Conservation (phyloP, 768 basidiomycete species). For the Bullera alba region DNA sequence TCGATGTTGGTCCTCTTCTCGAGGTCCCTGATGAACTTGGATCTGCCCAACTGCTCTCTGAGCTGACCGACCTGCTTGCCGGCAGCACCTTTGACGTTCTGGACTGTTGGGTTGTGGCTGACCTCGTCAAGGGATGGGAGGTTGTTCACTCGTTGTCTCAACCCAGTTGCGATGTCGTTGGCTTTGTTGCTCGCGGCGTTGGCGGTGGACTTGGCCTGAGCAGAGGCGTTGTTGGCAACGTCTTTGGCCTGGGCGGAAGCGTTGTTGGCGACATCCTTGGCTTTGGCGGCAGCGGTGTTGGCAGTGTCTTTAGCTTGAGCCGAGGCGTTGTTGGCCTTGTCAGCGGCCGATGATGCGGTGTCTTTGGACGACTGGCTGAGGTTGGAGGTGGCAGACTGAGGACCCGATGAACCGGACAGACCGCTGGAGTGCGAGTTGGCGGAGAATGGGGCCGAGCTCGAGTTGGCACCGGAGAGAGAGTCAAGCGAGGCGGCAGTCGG, state of each 20-base stretch:
- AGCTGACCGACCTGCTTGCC: conserved; percentile 23
- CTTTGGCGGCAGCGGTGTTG: not conserved
- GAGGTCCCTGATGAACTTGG: conserved; percentile 14
- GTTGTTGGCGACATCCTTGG: not conserved
- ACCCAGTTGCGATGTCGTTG: conserved; percentile 3
- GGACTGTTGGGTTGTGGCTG: conserved; percentile 27
- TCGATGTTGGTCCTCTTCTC: conserved; percentile 34
- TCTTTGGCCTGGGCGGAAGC: conserved; percentile 1
- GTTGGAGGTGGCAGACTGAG: conserved; percentile 3
- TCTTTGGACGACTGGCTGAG: not conserved
- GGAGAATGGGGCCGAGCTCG: conserved; percentile 1
- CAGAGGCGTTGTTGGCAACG: too few species aligned
- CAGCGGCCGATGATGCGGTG: not conserved
- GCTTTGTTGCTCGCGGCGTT: not conserved
- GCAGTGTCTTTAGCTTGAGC: not conserved
- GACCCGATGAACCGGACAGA: not conserved
- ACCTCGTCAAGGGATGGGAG: conserved; percentile 18
- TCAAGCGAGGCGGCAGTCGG: too few species aligned
- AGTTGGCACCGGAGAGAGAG: conserved; percentile 50
- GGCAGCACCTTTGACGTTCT: conserved; percentile 25
- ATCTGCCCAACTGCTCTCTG: conserved; percentile 22
- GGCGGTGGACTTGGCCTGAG: not conserved
- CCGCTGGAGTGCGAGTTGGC: too few species aligned
- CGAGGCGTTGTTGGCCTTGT: too few species aligned
- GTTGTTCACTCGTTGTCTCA: conserved; percentile 20